Evolutionary conservation across 2,329 filamentous ascomycete species (phyloP), one percentile per base, ranked within the genome.

Genomic region (Colletotrichum zoysiae): DNA sequence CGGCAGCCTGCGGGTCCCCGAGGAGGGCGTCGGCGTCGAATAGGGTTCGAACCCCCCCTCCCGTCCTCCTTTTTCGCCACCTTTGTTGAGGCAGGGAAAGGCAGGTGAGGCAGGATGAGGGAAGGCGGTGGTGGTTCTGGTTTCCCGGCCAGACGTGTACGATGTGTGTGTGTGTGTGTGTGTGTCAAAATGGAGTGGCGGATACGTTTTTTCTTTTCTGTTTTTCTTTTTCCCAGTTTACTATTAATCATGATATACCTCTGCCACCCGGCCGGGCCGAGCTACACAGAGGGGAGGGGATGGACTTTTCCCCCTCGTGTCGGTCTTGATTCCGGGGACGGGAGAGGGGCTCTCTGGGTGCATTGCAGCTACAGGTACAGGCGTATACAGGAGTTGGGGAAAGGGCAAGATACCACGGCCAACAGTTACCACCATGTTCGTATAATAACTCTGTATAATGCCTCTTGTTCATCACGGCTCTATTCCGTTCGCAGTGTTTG

Each of bases 1-100:
- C 7, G 86, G 86, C 7, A 82, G 83, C 18, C 77, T 90, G 71
- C 81, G 81, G 18, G 84, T 90, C 38, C 87, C 88, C 0, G 85
- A 88, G 60, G 87, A 89, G 64, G 85, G 84, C 6, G 81, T 86
- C 30, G 83, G 84, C 11, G 76, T 81, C 11, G 77, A 79, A 72
- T 80, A 68, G 7, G 30, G 30, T 1, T 20, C 12, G 6, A 2
- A 3, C 7, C 7, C 4, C 18, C 1, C 9, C 18, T 7, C 42
- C 18, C 6, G n/a, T n/a, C 18, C 40, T 1, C 30, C 30, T 30
- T 30, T 30, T 30, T 30, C 30, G 30, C 30, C 30, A 30, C 4
- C 30, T 30, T 30, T 30, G 30, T 30, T 30, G 40, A 42, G 40
- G 40, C 40, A 42, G 40, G 40, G 1, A 42, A 35, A 38, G 35